Conservation (phyloP, 495 filamentous ascomycete species). For the Usnea hakonensis region DNA sequence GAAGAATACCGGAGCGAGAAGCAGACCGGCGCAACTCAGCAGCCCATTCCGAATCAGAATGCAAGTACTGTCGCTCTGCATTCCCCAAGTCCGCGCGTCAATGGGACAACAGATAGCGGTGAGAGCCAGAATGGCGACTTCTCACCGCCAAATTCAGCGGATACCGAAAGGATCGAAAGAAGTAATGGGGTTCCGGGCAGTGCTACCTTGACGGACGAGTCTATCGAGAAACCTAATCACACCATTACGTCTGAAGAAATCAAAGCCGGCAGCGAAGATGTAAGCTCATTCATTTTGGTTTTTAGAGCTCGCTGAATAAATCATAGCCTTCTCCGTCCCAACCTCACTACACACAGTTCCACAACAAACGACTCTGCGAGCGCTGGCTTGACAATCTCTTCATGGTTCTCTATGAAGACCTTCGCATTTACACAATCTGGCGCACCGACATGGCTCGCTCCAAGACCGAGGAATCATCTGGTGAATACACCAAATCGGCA, state of each 20-base stretch:
- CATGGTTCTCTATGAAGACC: conserved; percentile 97
- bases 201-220: conserved; percentile 36
- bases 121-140: conserved; percentile 32
- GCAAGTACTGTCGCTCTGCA: conserved; percentile 70
- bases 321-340: conserved; percentile 41
- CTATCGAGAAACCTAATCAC: conserved; percentile 73
- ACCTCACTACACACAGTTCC: conserved; percentile 58
- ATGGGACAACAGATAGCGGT: conserved; percentile 47
- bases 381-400: conserved; percentile 97
- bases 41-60: conserved; percentile 50
- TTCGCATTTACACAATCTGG: conserved; percentile 98
- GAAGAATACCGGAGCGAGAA: conserved; percentile 94
- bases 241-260: conserved; percentile 74
- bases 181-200: conserved; percentile 32
- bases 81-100: conserved; percentile 53
- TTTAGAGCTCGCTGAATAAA: background rate
- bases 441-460: conserved; percentile 86
- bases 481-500: conserved; percentile 89
- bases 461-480: conserved; percentile 68
- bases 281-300: conserved; percentile 35
- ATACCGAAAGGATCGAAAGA: conserved; percentile 24
- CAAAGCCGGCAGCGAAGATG: conserved; percentile 72
- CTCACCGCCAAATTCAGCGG: conserved; percentile 28
- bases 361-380: conserved; percentile 94
- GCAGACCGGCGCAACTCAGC: conserved; percentile 49